A percentile compares a stretch with the other conserved stretches of the same genome.
Evolutionary conservation across 352 stramenopile species (phyloP).

Genomic region (Phytophthora meadii): DNA sequence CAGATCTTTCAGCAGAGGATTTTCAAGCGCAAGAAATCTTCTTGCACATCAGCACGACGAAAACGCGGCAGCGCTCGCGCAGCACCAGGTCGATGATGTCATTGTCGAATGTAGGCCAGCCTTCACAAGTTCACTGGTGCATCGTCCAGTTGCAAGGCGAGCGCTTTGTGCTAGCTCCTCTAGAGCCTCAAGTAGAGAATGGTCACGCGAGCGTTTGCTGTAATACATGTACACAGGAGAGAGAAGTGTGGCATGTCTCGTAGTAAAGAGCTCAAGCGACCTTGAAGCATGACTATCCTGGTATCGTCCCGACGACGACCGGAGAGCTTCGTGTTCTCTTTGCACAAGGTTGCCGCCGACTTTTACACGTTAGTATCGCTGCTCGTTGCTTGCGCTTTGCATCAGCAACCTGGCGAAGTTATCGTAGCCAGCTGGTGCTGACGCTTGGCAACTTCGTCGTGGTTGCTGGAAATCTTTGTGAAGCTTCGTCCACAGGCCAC

Average conservation of each 20-base stretch:
- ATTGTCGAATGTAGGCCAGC: constrained; percentile 3
- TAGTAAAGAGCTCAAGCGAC: constrained; percentile 19
- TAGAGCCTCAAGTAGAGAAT: background rate
- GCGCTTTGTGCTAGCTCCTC: background rate
- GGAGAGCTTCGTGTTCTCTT: background rate
- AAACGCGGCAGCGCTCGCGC: constrained; percentile 15
- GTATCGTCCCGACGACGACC: constrained; percentile 9
- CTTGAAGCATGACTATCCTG: constrained; percentile 24
- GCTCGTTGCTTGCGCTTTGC: constrained; percentile 8
- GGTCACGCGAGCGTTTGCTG: background rate
- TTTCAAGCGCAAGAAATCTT: constrained; percentile 26
- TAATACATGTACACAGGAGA: background rate
- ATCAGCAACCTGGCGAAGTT: constrained; percentile 3
- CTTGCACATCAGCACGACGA: constrained; percentile 31
- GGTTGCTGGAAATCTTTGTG: constrained; percentile 3
- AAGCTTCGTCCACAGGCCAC: constrained; percentile 2
- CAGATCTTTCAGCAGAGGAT: constrained; percentile 24
- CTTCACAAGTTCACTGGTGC: constrained; percentile 2
- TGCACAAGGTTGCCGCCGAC: background rate
- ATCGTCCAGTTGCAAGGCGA: constrained; percentile 16
- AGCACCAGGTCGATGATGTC: constrained; percentile 24
- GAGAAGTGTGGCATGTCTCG: constrained; percentile 24
- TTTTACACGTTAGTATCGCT: background rate
- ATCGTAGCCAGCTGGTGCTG: constrained; percentile 7
- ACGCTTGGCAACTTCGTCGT: background rate